Percentiles rank a stretch among this genome's conserved stretches.
Conservation (phyloP, 176 grass and related monocot genomes). For the Neostapfia colusana region DNA sequence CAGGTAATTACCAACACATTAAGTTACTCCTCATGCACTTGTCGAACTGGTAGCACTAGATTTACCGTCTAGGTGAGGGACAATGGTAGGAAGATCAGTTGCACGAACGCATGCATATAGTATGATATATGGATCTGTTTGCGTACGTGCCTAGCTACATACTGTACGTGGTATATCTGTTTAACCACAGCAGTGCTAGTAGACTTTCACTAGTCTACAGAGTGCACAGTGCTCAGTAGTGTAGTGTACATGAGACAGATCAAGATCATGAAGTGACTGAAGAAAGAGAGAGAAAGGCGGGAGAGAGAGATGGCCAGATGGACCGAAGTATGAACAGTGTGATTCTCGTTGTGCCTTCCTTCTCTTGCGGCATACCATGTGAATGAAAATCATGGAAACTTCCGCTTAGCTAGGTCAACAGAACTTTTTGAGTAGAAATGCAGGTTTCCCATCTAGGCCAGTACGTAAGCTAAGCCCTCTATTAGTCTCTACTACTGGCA, state of each 20-base stretch:
- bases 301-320: conserved; percentile 23
- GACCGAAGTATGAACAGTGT: conserved; percentile 26
- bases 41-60: background rate
- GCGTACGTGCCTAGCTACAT: background rate
- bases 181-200: conserved; percentile 40
- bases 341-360: conserved; percentile 30
- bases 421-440: background rate
- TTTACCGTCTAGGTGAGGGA: background rate
- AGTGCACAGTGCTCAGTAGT: conserved; percentile 39
- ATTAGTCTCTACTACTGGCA: background rate
- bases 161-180: background rate
- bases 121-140: background rate
- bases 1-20: conserved; percentile 39
- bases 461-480: background rate
- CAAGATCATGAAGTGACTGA: conserved; percentile 32
- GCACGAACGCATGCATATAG: conserved; percentile 33
- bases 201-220: background rate
- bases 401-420: conserved; percentile 38
- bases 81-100: background rate
- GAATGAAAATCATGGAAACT: conserved; percentile 38
- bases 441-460: conserved; percentile 44
- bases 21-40: background rate
- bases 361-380: background rate
- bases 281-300: background rate
- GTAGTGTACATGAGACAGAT: conserved; percentile 29